Evolutionary conservation across 2,329 filamentous ascomycete genomes (phyloP).

Genomic region (Aspergillus fischeri): DNA sequence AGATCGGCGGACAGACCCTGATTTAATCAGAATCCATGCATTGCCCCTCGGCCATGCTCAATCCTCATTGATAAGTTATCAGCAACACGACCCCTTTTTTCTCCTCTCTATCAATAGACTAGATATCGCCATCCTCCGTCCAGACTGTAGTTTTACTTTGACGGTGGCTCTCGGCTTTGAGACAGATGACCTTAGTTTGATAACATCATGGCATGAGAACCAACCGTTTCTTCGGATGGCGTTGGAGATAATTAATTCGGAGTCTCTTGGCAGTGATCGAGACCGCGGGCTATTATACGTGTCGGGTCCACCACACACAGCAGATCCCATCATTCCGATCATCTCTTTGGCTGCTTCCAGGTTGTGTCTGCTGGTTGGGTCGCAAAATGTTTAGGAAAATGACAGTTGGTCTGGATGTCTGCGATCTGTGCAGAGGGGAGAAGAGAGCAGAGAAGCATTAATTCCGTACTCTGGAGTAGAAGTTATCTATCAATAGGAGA

Average conservation of each 20-base stretch:
- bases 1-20: background rate
- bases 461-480: background rate
- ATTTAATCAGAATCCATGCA: no score
- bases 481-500: background rate
- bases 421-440: background rate
- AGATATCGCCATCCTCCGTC: background rate
- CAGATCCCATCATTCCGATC: background rate
- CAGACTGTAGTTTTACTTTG: background rate
- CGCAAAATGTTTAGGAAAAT: background rate
- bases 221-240: background rate
- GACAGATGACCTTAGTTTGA: background rate
- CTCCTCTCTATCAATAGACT: no score
- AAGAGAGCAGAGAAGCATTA: background rate
- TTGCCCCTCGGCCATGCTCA: background rate
- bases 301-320: background rate
- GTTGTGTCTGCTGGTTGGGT: background rate
- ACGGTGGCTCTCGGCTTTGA: background rate
- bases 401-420: background rate
- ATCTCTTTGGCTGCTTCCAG: background rate
- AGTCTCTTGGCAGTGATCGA: constrained; percentile 2
- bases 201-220: background rate
- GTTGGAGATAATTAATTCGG: background rate
- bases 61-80: background rate
- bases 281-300: background rate
- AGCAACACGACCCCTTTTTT: background rate